Percentiles rank a stretch among this genome's conserved stretches.
Conservation (phyloP, 1,139 yeast genomes). For the Pneumocystis jirovecii region DNA sequence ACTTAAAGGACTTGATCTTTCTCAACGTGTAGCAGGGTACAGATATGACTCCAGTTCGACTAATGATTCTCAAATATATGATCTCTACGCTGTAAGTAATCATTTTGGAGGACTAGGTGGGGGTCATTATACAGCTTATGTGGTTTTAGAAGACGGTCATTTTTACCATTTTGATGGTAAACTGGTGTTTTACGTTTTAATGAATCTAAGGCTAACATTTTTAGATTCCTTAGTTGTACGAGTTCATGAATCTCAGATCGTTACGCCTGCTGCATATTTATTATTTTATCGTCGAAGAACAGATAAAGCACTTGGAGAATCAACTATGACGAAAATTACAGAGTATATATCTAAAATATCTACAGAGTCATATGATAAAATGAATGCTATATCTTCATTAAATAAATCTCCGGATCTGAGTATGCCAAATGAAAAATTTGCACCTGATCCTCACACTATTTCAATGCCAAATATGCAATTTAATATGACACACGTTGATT, state of each 20-base stretch:
- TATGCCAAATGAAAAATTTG: not conserved
- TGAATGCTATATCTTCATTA: not conserved
- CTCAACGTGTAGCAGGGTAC: constrained; percentile 34
- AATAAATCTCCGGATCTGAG: not conserved
- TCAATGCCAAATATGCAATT: not conserved
- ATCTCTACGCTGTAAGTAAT: constrained; percentile 82
- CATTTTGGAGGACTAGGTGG: constrained; percentile 96
- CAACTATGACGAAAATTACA: constrained; percentile 1
- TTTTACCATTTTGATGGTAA: constrained; percentile 80
- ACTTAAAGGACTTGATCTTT: constrained; percentile 62
- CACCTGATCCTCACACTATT: not conserved
- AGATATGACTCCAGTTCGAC: constrained; percentile 26
- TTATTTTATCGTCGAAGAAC: constrained; percentile 60
- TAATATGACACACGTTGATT: not conserved
- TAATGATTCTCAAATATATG: constrained; percentile 39
- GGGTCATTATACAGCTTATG: constrained; percentile 91
- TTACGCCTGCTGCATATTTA: constrained; percentile 78
- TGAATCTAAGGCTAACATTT: not conserved
- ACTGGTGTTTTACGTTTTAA: not conserved
- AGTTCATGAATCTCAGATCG: constrained; percentile 41
- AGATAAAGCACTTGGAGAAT: constrained; percentile 9
- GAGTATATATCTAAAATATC: not conserved
- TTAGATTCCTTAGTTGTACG: constrained; percentile 47
- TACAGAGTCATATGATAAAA: not conserved
- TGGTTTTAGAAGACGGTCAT: constrained; percentile 51